Percentiles rank a stretch among this genome's conserved stretches.
Evolutionary conservation across 176 grass and related monocot genomes (phyloP).

Genomic region (Aegilops speltoides): DNA sequence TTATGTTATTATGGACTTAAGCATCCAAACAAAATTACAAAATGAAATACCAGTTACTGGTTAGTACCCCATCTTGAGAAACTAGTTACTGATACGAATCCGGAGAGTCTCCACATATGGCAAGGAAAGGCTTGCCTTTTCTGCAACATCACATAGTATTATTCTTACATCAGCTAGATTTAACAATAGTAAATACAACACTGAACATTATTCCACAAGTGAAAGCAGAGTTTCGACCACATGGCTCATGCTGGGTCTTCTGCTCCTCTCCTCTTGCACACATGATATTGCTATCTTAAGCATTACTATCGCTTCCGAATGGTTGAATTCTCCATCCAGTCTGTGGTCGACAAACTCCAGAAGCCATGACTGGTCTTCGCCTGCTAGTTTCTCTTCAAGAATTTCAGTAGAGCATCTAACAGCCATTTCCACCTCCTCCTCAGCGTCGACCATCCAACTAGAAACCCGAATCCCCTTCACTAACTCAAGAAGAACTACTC

Average conservation of each 20-base stretch:
- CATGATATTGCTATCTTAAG: constrained; percentile 41
- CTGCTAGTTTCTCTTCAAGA: constrained; percentile 39
- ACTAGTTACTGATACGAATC: too few species aligned
- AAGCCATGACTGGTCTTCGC: constrained; percentile 33
- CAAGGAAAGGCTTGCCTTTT: too few species aligned
- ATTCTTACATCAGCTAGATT: neutral
- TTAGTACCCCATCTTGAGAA: too few species aligned
- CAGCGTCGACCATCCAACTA: constrained; percentile 5
- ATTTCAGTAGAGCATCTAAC: neutral
- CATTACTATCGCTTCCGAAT: constrained; percentile 24
- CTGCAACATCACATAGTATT: too few species aligned
- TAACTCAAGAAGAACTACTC: constrained; percentile 57
- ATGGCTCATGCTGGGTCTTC: constrained; percentile 38
- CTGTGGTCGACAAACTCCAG: constrained; percentile 41
- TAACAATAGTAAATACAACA: neutral
- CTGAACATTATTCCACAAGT: neutral
- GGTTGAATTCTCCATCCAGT: constrained; percentile 39
- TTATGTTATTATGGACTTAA: neutral
- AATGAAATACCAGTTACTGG: neutral
- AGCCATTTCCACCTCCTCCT: constrained; percentile 26
- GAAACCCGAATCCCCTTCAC: constrained; percentile 48
- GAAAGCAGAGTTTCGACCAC: constrained; percentile 35
- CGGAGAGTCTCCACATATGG: too few species aligned
- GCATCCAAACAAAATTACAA: neutral
- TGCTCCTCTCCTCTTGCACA: constrained; percentile 46